Percentiles rank a stretch among this genome's conserved stretches.
Conservation (phyloP, 2,329 filamentous ascomycete genomes). For the Stenocarpella maydis region DNA sequence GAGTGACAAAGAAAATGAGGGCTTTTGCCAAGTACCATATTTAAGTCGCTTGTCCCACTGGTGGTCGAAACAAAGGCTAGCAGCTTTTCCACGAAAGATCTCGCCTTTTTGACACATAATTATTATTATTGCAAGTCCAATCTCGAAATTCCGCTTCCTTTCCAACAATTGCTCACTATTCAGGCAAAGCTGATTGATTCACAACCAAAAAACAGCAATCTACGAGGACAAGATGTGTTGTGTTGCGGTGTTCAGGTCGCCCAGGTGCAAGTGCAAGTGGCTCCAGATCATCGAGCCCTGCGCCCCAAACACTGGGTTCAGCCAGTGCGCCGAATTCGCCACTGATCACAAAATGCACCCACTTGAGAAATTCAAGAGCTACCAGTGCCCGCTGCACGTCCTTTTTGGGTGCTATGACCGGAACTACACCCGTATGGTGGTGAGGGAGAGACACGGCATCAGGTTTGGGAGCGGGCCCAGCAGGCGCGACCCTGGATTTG, state of each 20-base stretch:
- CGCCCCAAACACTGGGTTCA: slow-evolving; percentile 58
- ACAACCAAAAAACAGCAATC: not conserved
- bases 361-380: slow-evolving; percentile 44
- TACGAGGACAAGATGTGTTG: slow-evolving; percentile 52
- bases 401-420: slow-evolving; percentile 54
- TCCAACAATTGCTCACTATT: not conserved
- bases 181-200: no score
- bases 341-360: slow-evolving; percentile 48
- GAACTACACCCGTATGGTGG: slow-evolving; percentile 57
- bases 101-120: no score
- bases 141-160: not conserved
- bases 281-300: slow-evolving; percentile 57
- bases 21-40: not conserved
- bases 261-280: slow-evolving; percentile 62
- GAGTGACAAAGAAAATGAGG: not conserved
- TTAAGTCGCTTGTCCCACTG: not conserved
- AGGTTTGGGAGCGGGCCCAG: slow-evolving; percentile 58
- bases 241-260: slow-evolving; percentile 57
- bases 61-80: no score
- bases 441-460: slow-evolving; percentile 52
- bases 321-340: slow-evolving; percentile 54
- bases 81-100: no score
- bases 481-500: slow-evolving; percentile 47
- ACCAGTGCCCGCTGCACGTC: slow-evolving; percentile 53
- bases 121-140: not conserved